Base-by-base conservation (phyloP, 1,139 yeast genomes). In the Taiozyma sp. region DNA sequence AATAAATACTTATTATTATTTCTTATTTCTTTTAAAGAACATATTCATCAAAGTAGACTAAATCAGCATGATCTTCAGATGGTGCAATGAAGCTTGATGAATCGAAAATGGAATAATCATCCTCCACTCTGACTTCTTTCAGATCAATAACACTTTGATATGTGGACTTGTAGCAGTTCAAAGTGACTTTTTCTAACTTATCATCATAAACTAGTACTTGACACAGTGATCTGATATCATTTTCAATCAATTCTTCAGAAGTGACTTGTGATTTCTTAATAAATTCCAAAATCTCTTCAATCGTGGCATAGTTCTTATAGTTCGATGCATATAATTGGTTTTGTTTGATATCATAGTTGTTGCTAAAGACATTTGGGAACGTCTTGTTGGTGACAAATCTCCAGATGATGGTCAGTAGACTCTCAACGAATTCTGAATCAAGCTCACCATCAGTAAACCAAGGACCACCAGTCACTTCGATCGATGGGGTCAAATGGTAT, bases 391-490 rank as follows among this genome's bases (percentile, higher is more conserved):
- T 89, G 7, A 88, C 82, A 67, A 74, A 93, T 60, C 95, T 76
- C 97, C 98, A 93, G 16, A 91, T 83, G 45, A 91, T 93, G 26
- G 88, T 81, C 56, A 88, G 70, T 53, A 93, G 71, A 46, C 89
- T 83, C 59, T 89, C 95, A 53, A 93, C 91, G 64, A 93, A 93
- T 65, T 91, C 99, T 4, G 91, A 84, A 64, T 93, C 99, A 54
- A 93, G 76, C 67, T 93, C 99, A 35, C 91, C 83, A 65, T 95
- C 99, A 0, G 98, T 90, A 67, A 91, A 95, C 99, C 99, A 93
- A 3, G 99, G 99, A 1, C 99, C 99, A 55, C 99, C 99, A 0
- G 99, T 93, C 43, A 93, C 95, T 60, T 91, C 98, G 39, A 88
- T 83, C 5, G 96, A 85, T 9, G 99, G 99, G 65, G 89, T 96